Base-by-base conservation (phyloP, 225 moss, liverwort and hornwort species). In the Physcomitrellopsis africana region DNA sequence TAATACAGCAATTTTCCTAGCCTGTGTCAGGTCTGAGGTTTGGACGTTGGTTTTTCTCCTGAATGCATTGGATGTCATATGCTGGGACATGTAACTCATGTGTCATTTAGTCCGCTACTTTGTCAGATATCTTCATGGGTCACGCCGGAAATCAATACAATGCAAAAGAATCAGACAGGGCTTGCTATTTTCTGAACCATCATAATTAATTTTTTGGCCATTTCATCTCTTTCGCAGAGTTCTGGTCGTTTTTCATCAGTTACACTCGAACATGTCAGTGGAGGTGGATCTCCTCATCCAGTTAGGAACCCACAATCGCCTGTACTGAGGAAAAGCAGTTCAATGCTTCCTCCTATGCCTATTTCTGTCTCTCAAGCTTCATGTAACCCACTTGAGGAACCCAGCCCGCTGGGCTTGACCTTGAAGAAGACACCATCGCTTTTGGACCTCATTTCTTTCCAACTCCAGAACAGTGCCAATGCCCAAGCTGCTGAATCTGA, bases 361-460 rank as follows among this genome's bases (percentile, higher is more conserved):
- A 62, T 81, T 47, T 60, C 74, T 72, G 66, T 60, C 68, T 19
- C 76, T 11, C 75, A 72, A 55, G 75, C 22, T 51, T 62, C 81
- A 10, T 77, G 79, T 45, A 87, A 91, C 57, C 91, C 91, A 3
- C 78, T 97, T 60, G 94, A 94, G 67, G 97, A 99, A 73, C 90
- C 91, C 61, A 93, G 94, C 69, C 97, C 92, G 32, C 79, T 99
- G 65, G 97, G 95, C 7, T 77, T 99, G 80, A 95, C 90, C 56
- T 79, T 99, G 72, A 86, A 76, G 80, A 99, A 99, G 86, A 95
- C 97, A 18, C 94, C 94, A 14, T 99, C 97, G 10, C 90, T 99
- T 14, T 75, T 99, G 79, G 93, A 94, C 76, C 90, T 99, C 27
- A 99, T 99, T 60, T 82, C 93, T 11, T 76, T 90, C 63, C 90